phyloP scores from a whole-genome alignment of 2,329 filamentous ascomycete genomes.

The Aureobasidium uvarum region DNA sequence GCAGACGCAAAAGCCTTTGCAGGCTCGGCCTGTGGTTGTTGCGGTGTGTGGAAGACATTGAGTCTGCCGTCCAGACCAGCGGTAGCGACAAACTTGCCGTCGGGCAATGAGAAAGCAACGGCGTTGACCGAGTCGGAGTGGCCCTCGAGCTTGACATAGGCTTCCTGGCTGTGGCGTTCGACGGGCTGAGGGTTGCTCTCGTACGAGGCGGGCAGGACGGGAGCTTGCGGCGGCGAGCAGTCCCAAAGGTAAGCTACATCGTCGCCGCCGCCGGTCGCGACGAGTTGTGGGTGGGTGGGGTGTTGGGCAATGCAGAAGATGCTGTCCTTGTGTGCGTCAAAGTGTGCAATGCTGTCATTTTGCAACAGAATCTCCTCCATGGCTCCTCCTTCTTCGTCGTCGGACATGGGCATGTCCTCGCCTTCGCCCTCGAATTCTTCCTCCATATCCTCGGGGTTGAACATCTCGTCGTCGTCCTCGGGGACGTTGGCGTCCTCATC shows the following conservation, averaged over 20 bases:
- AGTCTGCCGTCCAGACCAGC: conserved; percentile 84
- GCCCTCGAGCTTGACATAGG: conserved; percentile 75
- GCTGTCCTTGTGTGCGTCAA: conserved; percentile 84
- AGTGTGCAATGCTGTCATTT: conserved; percentile 92
- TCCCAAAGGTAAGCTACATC: conserved; percentile 88
- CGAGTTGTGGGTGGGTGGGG: conserved; percentile 70
- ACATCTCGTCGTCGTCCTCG: conserved; percentile 64
- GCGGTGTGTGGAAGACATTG: conserved; percentile 51
- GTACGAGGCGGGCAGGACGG: conserved; percentile 74
- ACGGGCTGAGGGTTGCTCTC: conserved; percentile 62
- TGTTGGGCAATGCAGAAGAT: conserved; percentile 96
- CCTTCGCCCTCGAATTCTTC: conserved; percentile 63
- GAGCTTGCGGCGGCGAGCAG: conserved; percentile 58
- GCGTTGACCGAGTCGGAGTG: conserved; percentile 91
- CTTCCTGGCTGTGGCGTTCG: conserved; percentile 58
- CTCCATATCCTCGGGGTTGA: conserved; percentile 72
- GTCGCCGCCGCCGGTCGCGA: conserved; percentile 84
- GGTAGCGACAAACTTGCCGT: conserved; percentile 80
- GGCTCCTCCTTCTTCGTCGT: conserved; percentile 57
- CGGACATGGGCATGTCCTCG: conserved; percentile 78
- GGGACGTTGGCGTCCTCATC: conserved; percentile 25
- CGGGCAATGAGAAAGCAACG: conserved; percentile 76
- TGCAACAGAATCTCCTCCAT: conserved; percentile 72
- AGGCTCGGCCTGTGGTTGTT: conserved; percentile 13
- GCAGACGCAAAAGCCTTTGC: conserved; percentile 68